Evolutionary conservation across 805 yeast species (phyloP).

Genomic region (Candida andamanensis): DNA sequence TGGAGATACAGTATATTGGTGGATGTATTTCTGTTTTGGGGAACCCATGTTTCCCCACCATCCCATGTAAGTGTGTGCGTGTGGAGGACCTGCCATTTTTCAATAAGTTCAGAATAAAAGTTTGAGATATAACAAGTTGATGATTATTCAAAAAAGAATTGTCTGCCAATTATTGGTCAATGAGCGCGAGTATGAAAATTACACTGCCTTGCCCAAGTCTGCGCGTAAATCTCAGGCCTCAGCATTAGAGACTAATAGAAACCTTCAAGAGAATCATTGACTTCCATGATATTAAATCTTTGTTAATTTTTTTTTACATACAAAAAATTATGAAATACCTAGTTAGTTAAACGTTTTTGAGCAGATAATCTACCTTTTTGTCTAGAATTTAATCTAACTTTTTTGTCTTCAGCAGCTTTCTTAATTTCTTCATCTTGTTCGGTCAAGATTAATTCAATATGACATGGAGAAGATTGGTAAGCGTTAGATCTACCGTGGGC

Average conservation of each 20-base stretch:
- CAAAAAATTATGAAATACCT: slow-evolving; percentile 1
- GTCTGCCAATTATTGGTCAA: slow-evolving; percentile 9
- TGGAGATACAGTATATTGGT: slow-evolving; percentile 88
- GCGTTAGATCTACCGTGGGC: slow-evolving; percentile 99
- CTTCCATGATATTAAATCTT: no score
- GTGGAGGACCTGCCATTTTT: slow-evolving; percentile 30
- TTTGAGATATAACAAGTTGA: neutral
- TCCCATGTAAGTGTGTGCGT: slow-evolving; percentile 80
- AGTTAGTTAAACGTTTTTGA: slow-evolving; percentile 72
- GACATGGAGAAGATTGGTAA: slow-evolving; percentile 98
- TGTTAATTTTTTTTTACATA: neutral
- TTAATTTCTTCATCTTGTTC: slow-evolving; percentile 93
- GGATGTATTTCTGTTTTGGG: slow-evolving; percentile 81
- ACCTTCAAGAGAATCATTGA: no score
- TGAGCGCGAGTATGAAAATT: no score
- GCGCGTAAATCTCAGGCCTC: no score
- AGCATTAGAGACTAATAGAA: no score
- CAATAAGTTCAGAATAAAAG: neutral
- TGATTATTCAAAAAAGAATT: slow-evolving; percentile 3
- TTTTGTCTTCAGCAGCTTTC: slow-evolving; percentile 72
- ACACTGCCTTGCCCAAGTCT: no score
- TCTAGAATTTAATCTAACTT: slow-evolving; percentile 78
- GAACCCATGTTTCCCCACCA: slow-evolving; percentile 96
- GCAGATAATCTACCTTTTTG: slow-evolving; percentile 88
- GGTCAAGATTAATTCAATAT: slow-evolving; percentile 94